Conservation (phyloP, 306 rosid species). For the Prunus persica region DNA sequence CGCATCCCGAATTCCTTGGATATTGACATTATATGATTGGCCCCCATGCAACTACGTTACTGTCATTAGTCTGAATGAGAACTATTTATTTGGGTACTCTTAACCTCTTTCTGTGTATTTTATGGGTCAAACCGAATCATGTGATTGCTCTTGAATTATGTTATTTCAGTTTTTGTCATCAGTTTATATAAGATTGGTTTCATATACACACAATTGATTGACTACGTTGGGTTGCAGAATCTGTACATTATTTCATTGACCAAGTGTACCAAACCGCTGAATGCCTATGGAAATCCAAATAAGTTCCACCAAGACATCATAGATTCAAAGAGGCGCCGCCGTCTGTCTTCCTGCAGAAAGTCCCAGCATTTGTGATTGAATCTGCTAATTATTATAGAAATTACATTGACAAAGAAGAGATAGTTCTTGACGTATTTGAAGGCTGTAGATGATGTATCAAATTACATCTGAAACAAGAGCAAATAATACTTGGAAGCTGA, state of each 20-base stretch:
- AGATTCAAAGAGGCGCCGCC: neutral
- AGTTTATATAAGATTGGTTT: neutral
- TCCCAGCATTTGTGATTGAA: neutral
- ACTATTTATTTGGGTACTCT: neutral
- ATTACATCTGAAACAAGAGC: constrained; percentile 1
- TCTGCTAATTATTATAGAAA: constrained; percentile 4
- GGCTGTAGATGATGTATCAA: neutral
- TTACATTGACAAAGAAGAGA: constrained; percentile 19
- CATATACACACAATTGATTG: neutral
- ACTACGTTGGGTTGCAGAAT: constrained; percentile 11
- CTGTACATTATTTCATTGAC: constrained; percentile 11
- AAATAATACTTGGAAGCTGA: constrained; percentile 1
- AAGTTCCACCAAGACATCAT: neutral
- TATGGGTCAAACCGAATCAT: neutral
- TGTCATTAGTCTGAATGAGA: neutral
- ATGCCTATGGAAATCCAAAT: constrained; percentile 11
- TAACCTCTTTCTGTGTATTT: neutral
- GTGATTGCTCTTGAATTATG: neutral
- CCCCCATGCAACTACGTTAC: neutral
- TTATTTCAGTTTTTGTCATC: neutral
- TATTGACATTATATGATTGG: neutral
- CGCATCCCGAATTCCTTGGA: neutral
- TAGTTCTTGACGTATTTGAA: constrained; percentile 2
- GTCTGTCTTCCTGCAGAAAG: neutral
- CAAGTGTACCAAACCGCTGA: constrained; percentile 8